These are phyloP conservation scores for Glycine latifolia DNA, from an alignment of 306 rosid species.

Conservation along the genomic window DNA sequence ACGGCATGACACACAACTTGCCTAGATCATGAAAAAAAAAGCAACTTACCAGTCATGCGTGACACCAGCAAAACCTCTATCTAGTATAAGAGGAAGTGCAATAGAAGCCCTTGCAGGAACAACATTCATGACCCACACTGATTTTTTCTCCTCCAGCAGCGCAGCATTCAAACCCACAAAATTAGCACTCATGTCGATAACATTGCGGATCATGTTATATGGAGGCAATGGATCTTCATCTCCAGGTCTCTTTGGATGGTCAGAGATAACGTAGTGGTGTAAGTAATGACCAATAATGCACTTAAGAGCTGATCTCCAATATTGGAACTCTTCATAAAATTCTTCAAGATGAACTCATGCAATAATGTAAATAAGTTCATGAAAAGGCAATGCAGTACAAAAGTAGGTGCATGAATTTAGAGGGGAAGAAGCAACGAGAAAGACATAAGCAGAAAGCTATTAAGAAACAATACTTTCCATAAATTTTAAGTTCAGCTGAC, in stretches of 20 bases:
- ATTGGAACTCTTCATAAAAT: constrained; percentile 76
- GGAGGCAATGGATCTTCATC: constrained; percentile 99
- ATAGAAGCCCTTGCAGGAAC: constrained; percentile 79
- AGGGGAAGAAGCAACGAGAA: constrained; percentile 10
- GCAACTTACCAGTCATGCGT: constrained; percentile 90
- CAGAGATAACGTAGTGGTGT: constrained; percentile 97
- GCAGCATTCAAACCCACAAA: constrained; percentile 94
- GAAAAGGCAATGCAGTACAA: constrained; percentile 42
- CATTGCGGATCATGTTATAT: constrained; percentile 95
- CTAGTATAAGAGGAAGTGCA: constrained; percentile 88
- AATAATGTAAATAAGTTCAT: constrained; percentile 49
- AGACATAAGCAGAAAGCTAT: constrained; percentile 32
- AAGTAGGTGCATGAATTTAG: constrained; percentile 1
- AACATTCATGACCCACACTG: constrained; percentile 97
- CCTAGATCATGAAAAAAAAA: constrained; percentile 26
- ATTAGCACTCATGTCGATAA: constrained; percentile 93
- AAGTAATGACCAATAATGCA: constrained; percentile 87
- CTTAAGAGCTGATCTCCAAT: constrained; percentile 75
- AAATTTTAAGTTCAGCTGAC: constrained; percentile 78
- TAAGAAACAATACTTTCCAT: constrained; percentile 77
- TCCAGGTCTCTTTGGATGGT: constrained; percentile 99
- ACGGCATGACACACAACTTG: constrained; percentile 5
- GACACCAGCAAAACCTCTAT: constrained; percentile 93
- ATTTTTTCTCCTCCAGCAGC: constrained; percentile 82
- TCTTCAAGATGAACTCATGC: constrained; percentile 90